phyloP scores from a whole-genome alignment of 805 yeast species.

The Lipomyces yamanashiensis region DNA sequence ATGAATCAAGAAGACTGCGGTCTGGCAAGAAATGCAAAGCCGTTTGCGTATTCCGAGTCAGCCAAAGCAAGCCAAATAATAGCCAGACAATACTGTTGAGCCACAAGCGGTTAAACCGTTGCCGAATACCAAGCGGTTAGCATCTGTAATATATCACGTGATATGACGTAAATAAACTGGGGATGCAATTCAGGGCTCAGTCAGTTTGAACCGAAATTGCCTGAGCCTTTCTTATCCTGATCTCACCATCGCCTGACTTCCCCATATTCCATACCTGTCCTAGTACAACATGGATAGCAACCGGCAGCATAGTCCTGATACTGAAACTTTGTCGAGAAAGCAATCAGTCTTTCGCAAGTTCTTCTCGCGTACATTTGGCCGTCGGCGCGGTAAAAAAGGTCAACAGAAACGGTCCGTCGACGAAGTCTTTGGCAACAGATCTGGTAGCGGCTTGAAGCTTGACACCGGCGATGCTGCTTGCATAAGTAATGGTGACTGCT shows the following conservation, averaged over 20 bases:
- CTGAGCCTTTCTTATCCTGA: background rate
- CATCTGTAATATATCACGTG: too few relatives aligned
- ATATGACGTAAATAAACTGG: too few relatives aligned
- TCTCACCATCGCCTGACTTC: background rate
- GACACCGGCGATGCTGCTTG: background rate
- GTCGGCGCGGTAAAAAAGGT: background rate
- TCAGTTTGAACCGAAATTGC: too few relatives aligned
- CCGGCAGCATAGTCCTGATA: background rate
- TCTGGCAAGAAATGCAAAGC: too few relatives aligned
- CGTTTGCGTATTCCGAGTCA: too few relatives aligned
- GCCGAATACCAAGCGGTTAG: too few relatives aligned
- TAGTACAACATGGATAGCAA: background rate
- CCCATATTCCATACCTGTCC: background rate
- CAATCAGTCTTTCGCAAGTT: slow-evolving; percentile 13
- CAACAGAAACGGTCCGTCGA: background rate
- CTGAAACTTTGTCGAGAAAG: background rate
- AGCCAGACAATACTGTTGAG: too few relatives aligned
- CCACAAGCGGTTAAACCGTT: too few relatives aligned
- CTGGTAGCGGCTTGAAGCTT: background rate
- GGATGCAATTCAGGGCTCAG: too few relatives aligned
- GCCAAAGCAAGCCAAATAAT: too few relatives aligned
- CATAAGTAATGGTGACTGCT: background rate
- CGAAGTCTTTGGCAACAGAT: background rate
- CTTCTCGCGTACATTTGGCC: slow-evolving; percentile 21
- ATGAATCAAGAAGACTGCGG: too few relatives aligned